Evolutionary conservation across 306 rosid genomes (phyloP), one percentile per base, ranked within the genome.

Genomic region (Hippophae gyantsensis): DNA sequence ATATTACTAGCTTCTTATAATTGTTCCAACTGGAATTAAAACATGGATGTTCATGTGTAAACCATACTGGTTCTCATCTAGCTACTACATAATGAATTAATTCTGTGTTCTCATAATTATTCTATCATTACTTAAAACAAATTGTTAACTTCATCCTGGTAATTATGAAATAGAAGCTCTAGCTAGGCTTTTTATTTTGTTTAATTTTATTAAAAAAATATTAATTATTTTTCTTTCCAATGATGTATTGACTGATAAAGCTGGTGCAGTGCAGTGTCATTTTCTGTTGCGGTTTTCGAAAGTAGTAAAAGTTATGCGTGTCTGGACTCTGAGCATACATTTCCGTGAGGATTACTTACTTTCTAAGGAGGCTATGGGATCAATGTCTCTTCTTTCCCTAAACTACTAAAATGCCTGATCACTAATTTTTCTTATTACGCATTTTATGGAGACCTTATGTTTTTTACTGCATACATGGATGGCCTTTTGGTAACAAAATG

Each of bases 231-330:
- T 42, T 42, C 52, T 50, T 63, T 10, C 7, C 65, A 67, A 75
- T 10, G 65, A 70, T 67, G 65, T 63, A 68, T 67, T 62, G 74
- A 74, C 77, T 69, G 84, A 75, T 82, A 76, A 66, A 69, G 55
- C 38, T 32, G 44, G 67, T 56, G 92, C 94, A 90, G 90, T 90
- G 97, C 79, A 80, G 80, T 84, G 97, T 90, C 97, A 73, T 86
- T 90, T 80, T 90, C 94, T 40, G 60, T 48, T 78, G 62, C 81
- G 72, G 77, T 60, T 79, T 78, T 79, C 73, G 65, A 69, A 72
- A 79, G 61, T 67, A 71, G 74, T 65, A 52, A 78, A 72, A 58
- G 62, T 8, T 49, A 8, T 25, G 42, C 10, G 61, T 2, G 43
- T 41, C 18, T 54, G 38, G 65, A 70, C 55, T 72, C 78, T 77